Conservation (phyloP, 2,329 filamentous ascomycete species). For the Neonectria coccinea region DNA sequence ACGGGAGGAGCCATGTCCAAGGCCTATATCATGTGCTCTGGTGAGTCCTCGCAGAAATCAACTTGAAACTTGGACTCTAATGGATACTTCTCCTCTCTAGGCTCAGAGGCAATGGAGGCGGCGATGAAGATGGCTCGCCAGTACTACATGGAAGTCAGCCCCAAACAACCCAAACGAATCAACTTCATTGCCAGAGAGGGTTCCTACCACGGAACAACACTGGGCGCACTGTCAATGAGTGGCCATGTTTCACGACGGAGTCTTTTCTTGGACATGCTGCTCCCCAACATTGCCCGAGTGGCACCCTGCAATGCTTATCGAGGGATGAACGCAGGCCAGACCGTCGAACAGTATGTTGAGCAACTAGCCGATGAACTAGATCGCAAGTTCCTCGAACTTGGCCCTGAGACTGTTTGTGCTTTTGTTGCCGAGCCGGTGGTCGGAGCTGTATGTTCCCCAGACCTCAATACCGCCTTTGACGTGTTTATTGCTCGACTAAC, state of each 20-base stretch:
- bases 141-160: conserved; percentile 55
- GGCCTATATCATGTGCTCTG: conserved; percentile 52
- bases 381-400: conserved; percentile 71
- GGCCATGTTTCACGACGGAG: conserved; percentile 33
- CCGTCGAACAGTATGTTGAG: conserved; percentile 41
- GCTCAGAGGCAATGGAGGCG: conserved; percentile 61
- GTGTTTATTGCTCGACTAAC: too few relatives aligned
- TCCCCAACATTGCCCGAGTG: conserved; percentile 40
- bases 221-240: conserved; percentile 73
- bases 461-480: neutral
- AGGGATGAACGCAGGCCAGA: conserved; percentile 41
- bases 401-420: conserved; percentile 73
- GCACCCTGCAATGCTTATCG: conserved; percentile 37
- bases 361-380: conserved; percentile 69
- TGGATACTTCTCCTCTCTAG: conserved; percentile 46
- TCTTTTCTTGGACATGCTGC: conserved; percentile 39
- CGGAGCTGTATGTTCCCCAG: conserved; percentile 61
- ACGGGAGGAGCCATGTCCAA: conserved; percentile 50
- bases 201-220: conserved; percentile 79
- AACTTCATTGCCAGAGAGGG: conserved; percentile 75
- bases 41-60: conserved; percentile 34
- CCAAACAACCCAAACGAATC: conserved; percentile 65
- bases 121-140: conserved; percentile 60
- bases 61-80: neutral
- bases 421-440: conserved; percentile 80